A percentile compares a stretch with the other conserved stretches of the same genome.
Evolutionary conservation across 305 asterid genomes (phyloP).

Genomic region (Fraxinus sp.): DNA sequence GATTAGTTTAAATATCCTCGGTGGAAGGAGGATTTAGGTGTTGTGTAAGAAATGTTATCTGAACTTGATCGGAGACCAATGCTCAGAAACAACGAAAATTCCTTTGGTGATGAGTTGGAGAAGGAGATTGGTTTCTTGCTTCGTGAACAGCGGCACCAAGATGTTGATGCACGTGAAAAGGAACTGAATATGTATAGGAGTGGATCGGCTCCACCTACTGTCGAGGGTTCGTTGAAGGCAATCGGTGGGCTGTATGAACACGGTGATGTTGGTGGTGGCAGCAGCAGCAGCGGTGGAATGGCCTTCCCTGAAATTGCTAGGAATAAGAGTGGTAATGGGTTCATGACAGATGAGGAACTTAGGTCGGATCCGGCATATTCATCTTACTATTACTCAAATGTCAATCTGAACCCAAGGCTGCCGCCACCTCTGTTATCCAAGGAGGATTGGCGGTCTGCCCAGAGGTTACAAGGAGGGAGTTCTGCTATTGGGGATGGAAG

Average conservation of each 20-base stretch:
- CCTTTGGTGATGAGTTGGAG: conserved; percentile 86
- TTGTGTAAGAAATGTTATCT: conserved; percentile 61
- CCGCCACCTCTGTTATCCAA: conserved; percentile 89
- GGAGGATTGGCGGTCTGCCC: conserved; percentile 55
- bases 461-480: conserved; percentile 32
- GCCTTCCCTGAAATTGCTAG: conserved; percentile 66
- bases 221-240: conserved; percentile 39
- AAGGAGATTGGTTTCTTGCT: conserved; percentile 76
- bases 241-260: conserved; percentile 44
- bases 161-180: conserved; percentile 80
- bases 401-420: conserved; percentile 61
- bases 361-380: conserved; percentile 42
- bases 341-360: conserved; percentile 37
- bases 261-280: conserved; percentile 35
- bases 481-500: conserved; percentile 41
- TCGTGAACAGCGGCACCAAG: conserved; percentile 77
- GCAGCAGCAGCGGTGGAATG: conserved; percentile 26
- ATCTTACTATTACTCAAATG: conserved; percentile 36
- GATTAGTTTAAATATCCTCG: conserved; percentile 1
- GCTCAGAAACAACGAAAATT: conserved; percentile 68
- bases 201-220: conserved; percentile 42
- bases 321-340: conserved; percentile 44
- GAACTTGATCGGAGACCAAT: conserved; percentile 78
- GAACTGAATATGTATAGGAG: conserved; percentile 71
- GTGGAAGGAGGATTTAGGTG: conserved; percentile 25